phyloP scores from a whole-genome alignment of 306 rosid genomes.

The Rosa lucieae region DNA sequence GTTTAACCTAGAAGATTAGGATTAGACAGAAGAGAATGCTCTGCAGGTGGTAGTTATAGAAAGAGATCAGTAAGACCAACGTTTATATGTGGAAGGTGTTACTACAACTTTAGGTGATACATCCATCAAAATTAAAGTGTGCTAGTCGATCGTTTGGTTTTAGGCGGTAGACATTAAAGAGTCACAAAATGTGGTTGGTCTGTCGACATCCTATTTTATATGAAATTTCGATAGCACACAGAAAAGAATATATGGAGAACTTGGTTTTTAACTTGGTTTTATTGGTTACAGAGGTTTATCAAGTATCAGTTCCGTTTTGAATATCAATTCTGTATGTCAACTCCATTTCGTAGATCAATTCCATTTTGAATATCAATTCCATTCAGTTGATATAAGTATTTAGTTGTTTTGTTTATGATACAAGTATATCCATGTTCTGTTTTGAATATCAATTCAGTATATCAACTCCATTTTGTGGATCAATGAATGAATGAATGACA shows the following conservation, averaged over 20 bases:
- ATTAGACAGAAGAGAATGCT: neutral
- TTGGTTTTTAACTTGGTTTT: neutral
- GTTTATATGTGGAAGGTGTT: neutral
- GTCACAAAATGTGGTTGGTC: neutral
- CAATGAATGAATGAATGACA: too few species aligned
- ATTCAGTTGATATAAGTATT: neutral
- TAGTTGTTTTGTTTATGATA: too few species aligned
- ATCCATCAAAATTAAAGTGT: too few species aligned
- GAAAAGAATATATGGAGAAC: neutral
- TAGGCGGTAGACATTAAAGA: neutral
- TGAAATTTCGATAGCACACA: neutral
- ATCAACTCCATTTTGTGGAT: too few species aligned
- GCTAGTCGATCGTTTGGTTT: neutral
- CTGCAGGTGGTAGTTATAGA: neutral
- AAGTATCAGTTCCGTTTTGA: too few species aligned
- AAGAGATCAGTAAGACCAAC: neutral
- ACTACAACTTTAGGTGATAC: slow-evolving; percentile 1
- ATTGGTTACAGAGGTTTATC: too few species aligned
- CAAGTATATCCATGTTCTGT: too few species aligned
- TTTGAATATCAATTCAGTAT: too few species aligned
- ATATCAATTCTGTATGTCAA: too few species aligned
- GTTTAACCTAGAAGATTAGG: neutral
- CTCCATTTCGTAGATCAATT: too few species aligned
- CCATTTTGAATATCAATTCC: too few species aligned
- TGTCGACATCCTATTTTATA: neutral